Conservation (phyloP, 768 basidiomycete species). For the Mycena galopus region DNA sequence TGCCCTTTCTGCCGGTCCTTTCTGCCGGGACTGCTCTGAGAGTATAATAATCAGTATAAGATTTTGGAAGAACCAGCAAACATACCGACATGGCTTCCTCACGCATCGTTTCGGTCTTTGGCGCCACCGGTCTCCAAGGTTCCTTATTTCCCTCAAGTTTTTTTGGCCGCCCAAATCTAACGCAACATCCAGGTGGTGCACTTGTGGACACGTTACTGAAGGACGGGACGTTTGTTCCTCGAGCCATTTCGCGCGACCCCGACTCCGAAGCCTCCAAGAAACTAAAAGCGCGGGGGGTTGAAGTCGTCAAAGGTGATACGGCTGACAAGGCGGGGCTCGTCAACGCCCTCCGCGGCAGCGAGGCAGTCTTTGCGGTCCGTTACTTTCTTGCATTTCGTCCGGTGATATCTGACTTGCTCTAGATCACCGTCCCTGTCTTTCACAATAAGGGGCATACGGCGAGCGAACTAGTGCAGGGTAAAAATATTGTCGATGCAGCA, state of each 20-base stretch:
- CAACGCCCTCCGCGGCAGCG: not conserved
- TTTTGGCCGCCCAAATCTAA: not conserved
- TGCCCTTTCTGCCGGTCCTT: too few relatives aligned
- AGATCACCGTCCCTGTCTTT: not conserved
- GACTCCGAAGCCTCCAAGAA: conserved; percentile 3
- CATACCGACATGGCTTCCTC: too few relatives aligned
- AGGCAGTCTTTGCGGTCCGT: conserved; percentile 7
- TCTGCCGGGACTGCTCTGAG: too few relatives aligned
- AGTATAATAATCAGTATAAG: too few relatives aligned
- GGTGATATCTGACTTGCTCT: not conserved
- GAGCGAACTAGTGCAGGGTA: conserved; percentile 3
- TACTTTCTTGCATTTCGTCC: not conserved
- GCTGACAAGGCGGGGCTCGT: not conserved
- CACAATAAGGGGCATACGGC: too few relatives aligned
- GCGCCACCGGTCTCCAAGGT: too few relatives aligned
- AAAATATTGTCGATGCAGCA: conserved; percentile 10
- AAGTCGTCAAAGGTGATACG: conserved; percentile 1
- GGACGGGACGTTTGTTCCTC: not conserved
- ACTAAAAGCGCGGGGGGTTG: not conserved
- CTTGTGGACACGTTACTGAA: not conserved
- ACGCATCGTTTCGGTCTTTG: too few relatives aligned
- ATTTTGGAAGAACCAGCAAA: too few relatives aligned
- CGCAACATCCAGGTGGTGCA: not conserved
- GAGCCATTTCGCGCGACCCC: conserved; percentile 6
- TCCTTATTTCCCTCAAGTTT: not conserved